Conservation (phyloP, 192 early-diverging fungal species). For the Gigaspora rosea region DNA sequence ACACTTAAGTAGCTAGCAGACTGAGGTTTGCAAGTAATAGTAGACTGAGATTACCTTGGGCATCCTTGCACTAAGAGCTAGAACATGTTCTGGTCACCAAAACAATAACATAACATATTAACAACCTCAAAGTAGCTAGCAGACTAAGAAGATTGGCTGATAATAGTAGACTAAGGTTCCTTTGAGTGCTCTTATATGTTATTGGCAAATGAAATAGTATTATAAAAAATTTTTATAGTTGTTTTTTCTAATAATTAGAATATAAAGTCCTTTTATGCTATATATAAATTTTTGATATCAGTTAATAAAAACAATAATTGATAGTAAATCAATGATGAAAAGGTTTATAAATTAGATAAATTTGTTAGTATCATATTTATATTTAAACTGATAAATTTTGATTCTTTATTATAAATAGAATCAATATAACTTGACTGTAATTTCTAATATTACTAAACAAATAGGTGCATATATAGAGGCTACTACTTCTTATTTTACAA, state of each 20-base stretch:
- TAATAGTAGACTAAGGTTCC: too few species aligned
- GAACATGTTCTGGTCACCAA: too few species aligned
- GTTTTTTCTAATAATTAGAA: neutral
- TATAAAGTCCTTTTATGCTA: neutral
- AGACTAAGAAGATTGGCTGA: too few species aligned
- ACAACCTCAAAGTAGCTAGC: too few species aligned
- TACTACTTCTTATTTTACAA: neutral
- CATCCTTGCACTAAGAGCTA: constrained; percentile 3
- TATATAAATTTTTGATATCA: constrained; percentile 10
- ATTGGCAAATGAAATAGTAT: too few species aligned
- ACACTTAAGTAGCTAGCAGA: constrained; percentile 22
- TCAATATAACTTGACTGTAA: constrained; percentile 8
- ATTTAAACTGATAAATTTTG: constrained; percentile 12
- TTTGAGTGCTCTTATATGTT: too few species aligned
- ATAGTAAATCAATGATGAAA: neutral
- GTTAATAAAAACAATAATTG: neutral
- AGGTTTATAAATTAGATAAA: constrained; percentile 8
- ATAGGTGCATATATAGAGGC: neutral
- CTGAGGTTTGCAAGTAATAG: constrained; percentile 14
- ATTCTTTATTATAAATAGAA: constrained; percentile 16
- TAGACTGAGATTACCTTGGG: constrained; percentile 22
- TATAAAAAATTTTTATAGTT: neutral
- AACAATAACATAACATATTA: too few species aligned
- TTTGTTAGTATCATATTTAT: neutral
- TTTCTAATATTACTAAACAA: neutral